Percentiles rank a stretch among this genome's conserved stretches.
Evolutionary conservation across 768 basidiomycete genomes (phyloP).

Genomic region (Phaeotremella fagi): DNA sequence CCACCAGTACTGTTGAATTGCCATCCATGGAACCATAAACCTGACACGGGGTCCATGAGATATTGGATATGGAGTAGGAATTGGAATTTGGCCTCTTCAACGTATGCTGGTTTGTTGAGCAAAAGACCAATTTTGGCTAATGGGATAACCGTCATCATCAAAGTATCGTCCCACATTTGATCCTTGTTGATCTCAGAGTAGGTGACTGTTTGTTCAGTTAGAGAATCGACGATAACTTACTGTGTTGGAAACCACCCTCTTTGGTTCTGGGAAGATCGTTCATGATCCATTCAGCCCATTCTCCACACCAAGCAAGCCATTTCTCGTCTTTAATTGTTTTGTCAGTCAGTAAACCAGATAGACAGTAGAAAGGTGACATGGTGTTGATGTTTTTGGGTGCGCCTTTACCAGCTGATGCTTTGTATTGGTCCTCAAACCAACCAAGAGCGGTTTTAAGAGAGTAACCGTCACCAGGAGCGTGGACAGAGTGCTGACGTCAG

Average conservation of each 20-base stretch:
- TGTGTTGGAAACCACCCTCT: conserved; percentile 27
- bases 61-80: conserved; percentile 43
- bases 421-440: conserved; percentile 56
- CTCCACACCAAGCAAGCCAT: conserved; percentile 36
- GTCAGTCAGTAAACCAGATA: conserved; percentile 30
- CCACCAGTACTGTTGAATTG: conserved; percentile 31
- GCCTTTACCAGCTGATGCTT: conserved; percentile 48
- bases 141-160: conserved; percentile 58
- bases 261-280: conserved; percentile 17
- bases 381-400: conserved; percentile 62
- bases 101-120: conserved; percentile 54
- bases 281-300: conserved; percentile 57
- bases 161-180: conserved; percentile 59
- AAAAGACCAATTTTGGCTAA: conserved; percentile 58
- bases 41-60: conserved; percentile 40
- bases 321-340: conserved; percentile 24
- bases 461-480: conserved; percentile 52
- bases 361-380: conserved; percentile 54
- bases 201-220: conserved; percentile 23
- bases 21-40: conserved; percentile 47
- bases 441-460: conserved; percentile 51
- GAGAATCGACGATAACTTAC: conserved; percentile 4
- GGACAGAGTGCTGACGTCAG: conserved; percentile 47
- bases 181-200: conserved; percentile 35
- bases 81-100: conserved; percentile 53